A percentile compares a stretch with the other conserved stretches of the same genome.
Evolutionary conservation across 345 rosid species (phyloP).

Genomic region (Euphorbia lathyris): DNA sequence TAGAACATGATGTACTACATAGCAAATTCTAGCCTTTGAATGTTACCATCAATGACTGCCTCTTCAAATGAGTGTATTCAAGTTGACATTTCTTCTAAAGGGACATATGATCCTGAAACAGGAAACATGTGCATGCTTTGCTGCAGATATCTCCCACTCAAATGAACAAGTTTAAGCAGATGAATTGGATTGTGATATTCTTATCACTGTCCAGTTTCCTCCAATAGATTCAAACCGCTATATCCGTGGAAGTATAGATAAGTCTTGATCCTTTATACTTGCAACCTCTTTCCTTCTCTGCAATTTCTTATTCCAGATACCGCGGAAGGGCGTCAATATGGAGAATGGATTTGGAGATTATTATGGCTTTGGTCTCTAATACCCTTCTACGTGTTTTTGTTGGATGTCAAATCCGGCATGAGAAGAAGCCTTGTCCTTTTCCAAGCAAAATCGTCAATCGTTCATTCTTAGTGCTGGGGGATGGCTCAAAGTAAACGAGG

Average conservation of each 20-base stretch:
- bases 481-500: conserved; percentile 11
- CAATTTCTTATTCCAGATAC: not conserved
- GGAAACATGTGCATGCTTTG: conserved; percentile 25
- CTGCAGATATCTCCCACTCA: conserved; percentile 6
- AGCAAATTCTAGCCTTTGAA: too few species aligned
- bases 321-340: not conserved
- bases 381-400: conserved; percentile 16
- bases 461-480: not conserved
- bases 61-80: not conserved
- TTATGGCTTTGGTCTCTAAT: conserved; percentile 16
- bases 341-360: conserved; percentile 24
- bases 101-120: conserved; percentile 24
- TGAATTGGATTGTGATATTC: conserved; percentile 18
- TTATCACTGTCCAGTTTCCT: conserved; percentile 16
- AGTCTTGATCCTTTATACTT: not conserved
- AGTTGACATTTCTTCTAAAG: conserved; percentile 23
- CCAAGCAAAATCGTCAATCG: not conserved
- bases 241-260: conserved; percentile 3
- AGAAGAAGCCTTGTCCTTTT: conserved; percentile 17
- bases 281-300: conserved; percentile 8
- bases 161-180: not conserved
- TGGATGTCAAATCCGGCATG: conserved; percentile 14
- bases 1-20: too few species aligned
- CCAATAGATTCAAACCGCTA: conserved; percentile 5
- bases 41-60: not conserved